Evolutionary conservation across 1,139 yeast genomes (phyloP).

Genomic region (Blastobotrys elegans): DNA sequence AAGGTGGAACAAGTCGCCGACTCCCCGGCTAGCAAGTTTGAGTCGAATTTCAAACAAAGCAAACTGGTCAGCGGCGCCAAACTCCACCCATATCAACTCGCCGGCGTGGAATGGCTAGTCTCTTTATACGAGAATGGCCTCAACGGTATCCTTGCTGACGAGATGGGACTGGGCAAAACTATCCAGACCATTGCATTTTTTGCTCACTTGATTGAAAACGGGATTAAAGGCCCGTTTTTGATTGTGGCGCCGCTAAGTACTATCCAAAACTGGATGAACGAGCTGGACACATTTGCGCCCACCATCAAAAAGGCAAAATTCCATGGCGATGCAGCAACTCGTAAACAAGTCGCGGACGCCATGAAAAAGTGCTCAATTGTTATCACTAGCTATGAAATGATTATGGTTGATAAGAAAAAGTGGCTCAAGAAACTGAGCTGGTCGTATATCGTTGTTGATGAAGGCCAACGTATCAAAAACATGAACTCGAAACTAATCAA

Average conservation of each 20-base stretch:
- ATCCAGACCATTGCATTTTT: slow-evolving; percentile 77
- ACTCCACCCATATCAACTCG: slow-evolving; percentile 79
- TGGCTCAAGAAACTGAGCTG: slow-evolving; percentile 52
- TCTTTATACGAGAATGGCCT: slow-evolving; percentile 88
- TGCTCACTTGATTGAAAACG: slow-evolving; percentile 73
- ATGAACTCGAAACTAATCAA: slow-evolving; percentile 69
- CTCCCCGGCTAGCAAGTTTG: slow-evolving; percentile 7
- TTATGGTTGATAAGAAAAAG: slow-evolving; percentile 54
- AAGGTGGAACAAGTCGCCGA: background rate
- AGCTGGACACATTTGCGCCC: slow-evolving; percentile 72
- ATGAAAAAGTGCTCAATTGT: slow-evolving; percentile 38
- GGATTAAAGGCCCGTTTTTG: slow-evolving; percentile 76
- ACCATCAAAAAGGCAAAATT: slow-evolving; percentile 53
- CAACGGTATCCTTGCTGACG: slow-evolving; percentile 93
- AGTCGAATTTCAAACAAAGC: slow-evolving; percentile 49
- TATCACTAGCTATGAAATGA: slow-evolving; percentile 77
- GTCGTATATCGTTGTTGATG: slow-evolving; percentile 91
- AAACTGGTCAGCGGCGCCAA: slow-evolving; percentile 56
- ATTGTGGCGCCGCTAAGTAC: slow-evolving; percentile 88
- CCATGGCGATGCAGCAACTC: slow-evolving; percentile 55
- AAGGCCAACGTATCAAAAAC: slow-evolving; percentile 88
- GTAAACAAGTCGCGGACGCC: slow-evolving; percentile 41
- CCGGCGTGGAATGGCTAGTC: slow-evolving; percentile 86
- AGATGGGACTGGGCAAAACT: slow-evolving; percentile 97
- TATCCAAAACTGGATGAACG: slow-evolving; percentile 76